Base-by-base conservation (phyloP, 78 protist genomes). In the Dictyostelium discoideum region DNA sequence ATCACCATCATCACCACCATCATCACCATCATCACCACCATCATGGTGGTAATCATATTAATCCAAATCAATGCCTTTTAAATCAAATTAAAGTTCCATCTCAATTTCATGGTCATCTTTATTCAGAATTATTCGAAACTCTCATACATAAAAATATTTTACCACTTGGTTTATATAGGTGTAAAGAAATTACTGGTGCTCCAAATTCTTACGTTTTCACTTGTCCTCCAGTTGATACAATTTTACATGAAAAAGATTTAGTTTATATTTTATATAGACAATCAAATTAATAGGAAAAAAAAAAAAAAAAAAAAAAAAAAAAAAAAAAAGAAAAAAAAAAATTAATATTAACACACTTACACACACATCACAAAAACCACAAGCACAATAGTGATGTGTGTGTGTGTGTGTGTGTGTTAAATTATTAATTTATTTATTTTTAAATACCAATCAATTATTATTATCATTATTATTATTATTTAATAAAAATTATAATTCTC, bases 151-250 rank as follows among this genome's bases (percentile, higher is more conserved):
- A 89, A 46, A 89, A 89, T 72, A 89, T 89, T 22, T 60, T 89
- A 50, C 65, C 94, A n/a, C 39, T 89, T 10, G 94, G 94, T 16
- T 57, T 89, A 13, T 89, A 89, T 48, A 8, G 94, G 18, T 89
- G 94, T n/a, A 89, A 82, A 69, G 94, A 89, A 50, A 89, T 89
- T 26, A 89, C 94, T 22, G 94, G 94, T 73, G 94, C 94, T 37
- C 94, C 94, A 80, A 89, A 89, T 29, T 86, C 94, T 7, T 89
- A 89, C 37, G 94, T 89, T 10, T 89, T 81, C n/a, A 89, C 94
- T 14, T 89, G 94, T 67, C 94, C 94, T 20, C 94, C 94, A 26
- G 22, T 83, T 22, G 40, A 85, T 18, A 89, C 94, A 0, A 89
- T 50, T 72, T 73, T 89, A 13, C 94, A 89, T 26, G 94, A 89